Conservation (phyloP, 2,329 filamentous ascomycete species). For the Colletotrichum sp. region DNA sequence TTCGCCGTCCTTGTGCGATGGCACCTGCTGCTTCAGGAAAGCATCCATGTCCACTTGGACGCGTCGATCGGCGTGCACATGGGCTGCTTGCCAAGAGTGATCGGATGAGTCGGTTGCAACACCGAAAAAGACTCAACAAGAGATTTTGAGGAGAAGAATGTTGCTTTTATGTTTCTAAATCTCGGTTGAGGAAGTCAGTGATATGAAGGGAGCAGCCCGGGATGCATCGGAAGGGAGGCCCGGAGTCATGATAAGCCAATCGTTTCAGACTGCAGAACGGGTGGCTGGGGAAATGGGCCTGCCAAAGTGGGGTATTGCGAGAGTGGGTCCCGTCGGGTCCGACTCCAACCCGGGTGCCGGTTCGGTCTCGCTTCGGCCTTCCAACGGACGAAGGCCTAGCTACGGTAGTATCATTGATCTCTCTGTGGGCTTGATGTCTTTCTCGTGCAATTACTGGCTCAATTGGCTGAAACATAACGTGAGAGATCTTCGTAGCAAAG, state of each 20-base stretch:
- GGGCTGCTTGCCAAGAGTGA: background rate
- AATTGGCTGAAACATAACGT: too few relatives aligned
- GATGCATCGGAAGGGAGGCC: background rate
- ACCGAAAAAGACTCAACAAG: background rate
- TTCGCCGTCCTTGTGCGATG: background rate
- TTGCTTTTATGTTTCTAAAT: background rate
- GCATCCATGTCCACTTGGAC: slow-evolving; percentile 9
- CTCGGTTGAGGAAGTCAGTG: background rate
- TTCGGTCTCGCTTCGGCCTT: too few relatives aligned
- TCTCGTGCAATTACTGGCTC: too few relatives aligned
- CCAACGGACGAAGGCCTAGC: too few relatives aligned
- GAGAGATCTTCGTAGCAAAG: too few relatives aligned
- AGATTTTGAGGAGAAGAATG: background rate
- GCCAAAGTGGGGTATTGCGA: background rate
- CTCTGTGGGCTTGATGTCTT: too few relatives aligned
- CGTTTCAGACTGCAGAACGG: background rate
- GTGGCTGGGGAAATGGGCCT: background rate
- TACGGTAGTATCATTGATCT: too few relatives aligned
- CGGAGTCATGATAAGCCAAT: background rate
- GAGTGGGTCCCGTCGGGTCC: background rate
- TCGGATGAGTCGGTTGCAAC: background rate
- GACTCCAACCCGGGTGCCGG: background rate
- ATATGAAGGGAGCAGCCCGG: background rate
- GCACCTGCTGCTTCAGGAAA: slow-evolving; percentile 21
- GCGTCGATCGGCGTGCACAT: background rate